Base-by-base conservation (phyloP, 2,329 filamentous ascomycete species). In the Westerdykella sp. region DNA sequence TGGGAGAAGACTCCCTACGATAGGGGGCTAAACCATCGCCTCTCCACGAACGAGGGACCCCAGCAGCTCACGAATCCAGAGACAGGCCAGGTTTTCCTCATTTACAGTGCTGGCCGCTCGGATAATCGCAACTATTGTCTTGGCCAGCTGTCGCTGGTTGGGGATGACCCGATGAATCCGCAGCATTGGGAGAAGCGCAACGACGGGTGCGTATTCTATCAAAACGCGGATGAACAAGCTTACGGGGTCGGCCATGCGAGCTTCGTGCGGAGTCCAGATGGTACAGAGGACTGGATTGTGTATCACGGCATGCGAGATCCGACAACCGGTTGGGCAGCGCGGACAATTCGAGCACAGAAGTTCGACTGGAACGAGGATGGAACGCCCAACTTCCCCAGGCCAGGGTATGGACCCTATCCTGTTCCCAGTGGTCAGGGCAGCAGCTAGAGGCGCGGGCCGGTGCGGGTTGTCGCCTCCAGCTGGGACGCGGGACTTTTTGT, bases 81-180 rank as follows among this genome's bases (percentile, higher is more conserved):
- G 5, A 76, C 73, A 1, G 68, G 68, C 13, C 73, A 75, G 46
- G 56, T 65, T 5, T 76, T 76, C 49, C 53, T 77, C 45, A 70
- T 76, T 35, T 76, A 74, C 61, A 68, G 62, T 34, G 73, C 72
- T 14, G 73, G 71, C 1, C 65, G 73, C 32, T 71, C 67, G n/a
- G 73, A 76, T 49, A 77, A 75, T 46, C 63, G 70, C 2, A 75
- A 75, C 57, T 77, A 77, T 59, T 77, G 73, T 48, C 70, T 76
- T 18, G 74, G 71, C 3, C 70, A 73, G 49, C 62, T 76, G 14
- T 73, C 76, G 54, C 67, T 76, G 1, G 57, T 73, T 2, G 73
- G 73, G 16, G 55, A 67, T 15, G 69, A 76, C 44, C 74, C 73
- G 0, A 73, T 77, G 71, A 70, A 74, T 45, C 62, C 64, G 5